These are phyloP conservation scores for Russula dissimulans DNA, from an alignment of 768 basidiomycete species.

Conservation along the genomic window DNA sequence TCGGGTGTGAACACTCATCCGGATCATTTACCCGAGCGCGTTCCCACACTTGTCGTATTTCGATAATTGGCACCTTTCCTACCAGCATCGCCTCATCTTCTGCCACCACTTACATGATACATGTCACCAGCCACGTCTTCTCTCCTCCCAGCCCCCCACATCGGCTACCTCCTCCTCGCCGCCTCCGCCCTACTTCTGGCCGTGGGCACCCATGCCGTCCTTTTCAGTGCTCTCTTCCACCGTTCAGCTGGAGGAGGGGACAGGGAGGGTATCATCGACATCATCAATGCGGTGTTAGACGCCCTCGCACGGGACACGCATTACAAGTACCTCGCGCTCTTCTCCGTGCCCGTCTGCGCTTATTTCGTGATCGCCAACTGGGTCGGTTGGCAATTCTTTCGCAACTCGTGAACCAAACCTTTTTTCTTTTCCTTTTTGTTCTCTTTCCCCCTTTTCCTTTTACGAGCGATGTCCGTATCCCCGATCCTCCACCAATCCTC, in stretches of 20 bases:
- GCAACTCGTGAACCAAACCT: conserved; percentile 56
- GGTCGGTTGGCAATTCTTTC: conserved; percentile 98
- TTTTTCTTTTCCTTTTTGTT: too few relatives aligned
- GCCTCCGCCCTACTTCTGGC: conserved; percentile 8
- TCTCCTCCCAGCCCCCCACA: background rate
- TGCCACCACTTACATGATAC: background rate
- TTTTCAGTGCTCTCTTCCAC: conserved; percentile 11
- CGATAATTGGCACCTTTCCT: background rate
- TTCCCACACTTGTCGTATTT: background rate
- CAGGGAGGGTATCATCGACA: background rate
- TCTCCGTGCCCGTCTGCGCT: conserved; percentile 71
- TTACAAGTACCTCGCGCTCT: conserved; percentile 80
- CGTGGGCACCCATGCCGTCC: conserved; percentile 10
- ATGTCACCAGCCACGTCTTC: background rate
- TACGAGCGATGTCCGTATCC: too few relatives aligned
- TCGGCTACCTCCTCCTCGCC: conserved; percentile 10
- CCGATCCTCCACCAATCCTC: too few relatives aligned
- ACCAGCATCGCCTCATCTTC: background rate
- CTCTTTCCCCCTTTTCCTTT: too few relatives aligned
- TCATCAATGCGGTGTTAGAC: conserved; percentile 40
- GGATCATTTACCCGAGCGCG: background rate
- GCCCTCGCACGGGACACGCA: conserved; percentile 62
- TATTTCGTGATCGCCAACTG: conserved; percentile 97
- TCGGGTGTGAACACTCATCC: background rate
- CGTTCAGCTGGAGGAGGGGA: background rate